Base-by-base conservation (phyloP, 257 asterid species). In the Solanum arcanum region DNA sequence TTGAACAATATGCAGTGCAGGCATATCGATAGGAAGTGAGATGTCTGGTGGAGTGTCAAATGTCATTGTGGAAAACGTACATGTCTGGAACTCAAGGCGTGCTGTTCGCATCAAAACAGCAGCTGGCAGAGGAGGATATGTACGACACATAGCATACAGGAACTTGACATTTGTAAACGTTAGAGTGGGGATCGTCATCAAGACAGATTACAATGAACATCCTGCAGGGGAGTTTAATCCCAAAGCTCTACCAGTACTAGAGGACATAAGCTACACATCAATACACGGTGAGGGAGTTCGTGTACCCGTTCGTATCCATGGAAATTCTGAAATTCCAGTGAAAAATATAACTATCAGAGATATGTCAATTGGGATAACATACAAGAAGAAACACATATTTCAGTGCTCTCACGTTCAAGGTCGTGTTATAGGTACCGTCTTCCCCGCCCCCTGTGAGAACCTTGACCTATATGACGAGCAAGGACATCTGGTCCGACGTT, bases 11-110 rank as follows among this genome's bases (percentile, higher is more conserved):
- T 31, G 56, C 94, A 97, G 99, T 87, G 98, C 99, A 6, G 99
- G 99, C 60, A 83, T 96, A 90, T 97, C 99, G 74, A 95, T 97
- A 89, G 99, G 99, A 90, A 97, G 99, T 49, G 99, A 97, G 89
- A 97, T 97, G 99, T 96, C 99, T 0, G 99, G 99, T 5, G 99
- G 99, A 5, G 94, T 96, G 88, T 95, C 99, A 25, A 97, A 97
- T 39, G 89, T 97, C 73, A 97, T 95, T 5, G 89, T 97, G 46
- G 99, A 96, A 87, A 96, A 96, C 86, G 82, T 96, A 78, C 91
- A 86, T 84, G 62, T 96, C 35, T 97, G 99, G 99, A 92, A 88
- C 80, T 97, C 99, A 41, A 93, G 98, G 88, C 96, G 99, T 16
- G 99, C 93, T 3, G 92, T 97, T n/a, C 92, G 99, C 78, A 97